A percentile compares a stretch with the other conserved stretches of the same genome.
Conservation (phyloP, 176 grass and related monocot species). For the Triticum turgidum region DNA sequence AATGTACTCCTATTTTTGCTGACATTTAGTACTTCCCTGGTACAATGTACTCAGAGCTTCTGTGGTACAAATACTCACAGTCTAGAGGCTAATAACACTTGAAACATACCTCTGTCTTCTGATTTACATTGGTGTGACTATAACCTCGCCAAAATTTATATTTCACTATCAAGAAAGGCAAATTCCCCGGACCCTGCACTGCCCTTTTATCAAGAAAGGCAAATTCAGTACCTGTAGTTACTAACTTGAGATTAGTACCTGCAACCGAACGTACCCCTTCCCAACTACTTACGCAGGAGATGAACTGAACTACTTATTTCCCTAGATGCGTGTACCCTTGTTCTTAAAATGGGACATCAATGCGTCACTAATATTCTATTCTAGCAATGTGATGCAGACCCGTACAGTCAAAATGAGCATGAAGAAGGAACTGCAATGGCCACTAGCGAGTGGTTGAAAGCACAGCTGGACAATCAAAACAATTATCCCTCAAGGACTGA, state of each 20-base stretch:
- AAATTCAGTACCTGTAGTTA: slow-evolving; percentile 32
- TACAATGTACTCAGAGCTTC: neutral
- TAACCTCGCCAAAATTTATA: slow-evolving; percentile 23
- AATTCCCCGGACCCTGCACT: no score
- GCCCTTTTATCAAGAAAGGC: slow-evolving; percentile 5
- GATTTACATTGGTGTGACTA: neutral
- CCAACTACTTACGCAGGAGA: neutral
- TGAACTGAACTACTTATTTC: neutral
- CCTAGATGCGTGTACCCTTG: neutral
- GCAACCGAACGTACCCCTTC: neutral
- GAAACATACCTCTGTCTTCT: no score
- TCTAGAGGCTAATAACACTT: neutral
- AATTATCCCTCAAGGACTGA: neutral
- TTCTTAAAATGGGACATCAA: slow-evolving; percentile 20
- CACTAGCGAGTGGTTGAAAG: neutral
- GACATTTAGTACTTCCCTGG: no score
- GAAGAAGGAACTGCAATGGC: neutral
- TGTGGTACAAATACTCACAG: neutral
- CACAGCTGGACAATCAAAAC: neutral
- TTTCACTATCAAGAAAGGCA: slow-evolving; percentile 21
- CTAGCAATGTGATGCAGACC: neutral
- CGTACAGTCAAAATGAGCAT: neutral
- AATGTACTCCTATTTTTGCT: no score
- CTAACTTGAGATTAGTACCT: slow-evolving; percentile 8
- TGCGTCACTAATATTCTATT: slow-evolving; percentile 19